Base-by-base conservation (phyloP, 2,329 filamentous ascomycete genomes). In the Akanthomyces lecanii region DNA sequence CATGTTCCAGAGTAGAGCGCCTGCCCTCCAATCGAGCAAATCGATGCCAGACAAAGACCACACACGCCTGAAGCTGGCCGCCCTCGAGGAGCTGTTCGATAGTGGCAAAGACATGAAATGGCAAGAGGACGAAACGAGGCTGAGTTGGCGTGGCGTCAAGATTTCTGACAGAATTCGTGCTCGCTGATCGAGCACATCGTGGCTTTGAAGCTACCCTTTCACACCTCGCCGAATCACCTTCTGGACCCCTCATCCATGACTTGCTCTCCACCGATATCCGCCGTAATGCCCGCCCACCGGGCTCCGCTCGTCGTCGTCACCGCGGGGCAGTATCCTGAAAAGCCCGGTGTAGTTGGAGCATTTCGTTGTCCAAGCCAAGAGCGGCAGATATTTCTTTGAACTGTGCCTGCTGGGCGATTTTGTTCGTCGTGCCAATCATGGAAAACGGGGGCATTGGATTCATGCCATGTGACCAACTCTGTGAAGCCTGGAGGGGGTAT, bases 271-370 rank as follows among this genome's bases (percentile, higher is more conserved):
- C 53, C 40, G 5, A 33, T 30, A 30, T 23, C 38, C 16, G 23
- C 38, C 25, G 16, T 30, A 3, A 21, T 44, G 40, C 38, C 25
- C 53, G 6, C 53, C 33, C 18, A 33, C 23, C 5, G 18, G 18
- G 53, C 42, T 58, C 55, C 55, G 55, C 55, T 30, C 21, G 12
- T 16, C 33, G 42, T 55, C 55, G 42, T 58, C 55, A 58, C 42
- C 42, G 42, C 42, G 55, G 42, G 55, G 42, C 18, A 6, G 8
- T 28, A 10, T 30, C 4, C 25, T 50, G 3, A 28, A 4, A 23
- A 21, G 47, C 8, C 5, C 4, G 3, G 10, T 40, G 38, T 16
- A 40, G 14, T 36, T 21, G 47, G 42, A 10, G 16, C 38, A 16
- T 40, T 8, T 36, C 33, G 33, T 11, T 11, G 33, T 36, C 33